Evolutionary conservation across 805 yeast species (phyloP), one percentile per base, ranked within the genome.

Genomic region (Candida coquimbonensis): DNA sequence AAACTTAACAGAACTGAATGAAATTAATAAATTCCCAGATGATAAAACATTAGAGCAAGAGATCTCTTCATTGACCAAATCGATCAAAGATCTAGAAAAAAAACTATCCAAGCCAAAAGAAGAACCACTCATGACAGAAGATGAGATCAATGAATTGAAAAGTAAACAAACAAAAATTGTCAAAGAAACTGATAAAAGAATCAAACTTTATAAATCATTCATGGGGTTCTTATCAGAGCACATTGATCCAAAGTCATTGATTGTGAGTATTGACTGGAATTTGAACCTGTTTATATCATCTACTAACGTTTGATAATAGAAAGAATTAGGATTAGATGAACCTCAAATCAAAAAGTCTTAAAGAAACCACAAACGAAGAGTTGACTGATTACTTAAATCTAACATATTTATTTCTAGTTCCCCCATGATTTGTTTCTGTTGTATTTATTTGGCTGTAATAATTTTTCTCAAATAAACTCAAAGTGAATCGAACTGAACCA

Each of bases 251-350:
- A 49, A 49, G 26, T 17, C 38, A 0, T 36, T 55, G 27, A 31
- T 46, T 8, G 58, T 56, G 26, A 45, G 58, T 52, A 19, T 5
- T 5, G n/a, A 8, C 9, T 16, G 17, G 19, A 14, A 7, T 16
- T 16, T n/a, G 6, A 32, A 14, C 5, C 9, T n/a, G 16, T 13
- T n/a, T 14, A 7, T 8, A 32, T 32, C 17, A 8, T 32, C 13
- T 24, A 37, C 21, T 42, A 19, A 17, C 17, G 17, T 16, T 12
- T 1, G 8, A 9, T 24, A 17, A 7, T n/a, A 46, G 53, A 33
- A 49, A 25, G 51, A 50, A 5, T 41, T 54, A 12, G 57, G 59
- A 1, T 48, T 54, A n/a, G 59, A 53, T 21, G 51, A 46, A 14
- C 53, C 50, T 29, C 35, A 36, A 13, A 26, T 36, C 19, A 7